Evolutionary conservation across 371 early-diverging fungal species (phyloP), one percentile per base, ranked within the genome.

Genomic region (Nematocida sp.): DNA sequence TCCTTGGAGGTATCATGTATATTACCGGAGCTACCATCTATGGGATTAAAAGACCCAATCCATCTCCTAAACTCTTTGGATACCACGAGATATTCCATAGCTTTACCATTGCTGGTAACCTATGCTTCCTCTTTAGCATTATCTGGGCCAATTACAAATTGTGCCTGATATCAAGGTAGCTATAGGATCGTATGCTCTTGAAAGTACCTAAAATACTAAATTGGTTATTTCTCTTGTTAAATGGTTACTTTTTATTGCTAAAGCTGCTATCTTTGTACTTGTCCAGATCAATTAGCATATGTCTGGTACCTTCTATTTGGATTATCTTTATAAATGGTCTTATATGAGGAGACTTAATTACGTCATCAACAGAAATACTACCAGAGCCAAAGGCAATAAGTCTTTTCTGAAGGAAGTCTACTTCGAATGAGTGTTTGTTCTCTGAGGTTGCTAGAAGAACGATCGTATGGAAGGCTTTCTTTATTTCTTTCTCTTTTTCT

Each of bases 51-150:
- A 78, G 35, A 43, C 84, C 84, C 5, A 63, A 84, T 77, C 80
- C 80, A 48, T 54, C 43, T 53, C 84, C 84, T 27, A 17, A 41
- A 40, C 43, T 79, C 19, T 80, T 82, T 78, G 84, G 82, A 41
- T 84, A 81, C 53, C 84, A 84, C 55, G 84, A 84, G 63, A 45
- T 84, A 15, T 84, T 82, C 46, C 84, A 84, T 66, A 57, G 76
- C 0, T 66, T 81, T 27, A 84, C 84, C 19, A 62, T 84, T 31
- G 0, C 80, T 13, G 84, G 78, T 0, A 82, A 84, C 64, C 34
- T 58, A 25, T 82, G 80, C 53, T 84, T 82, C 55, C 51, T 80
- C 29, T 41, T 81, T 25, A 76, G 80, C n/a, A 63, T 84, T 25
- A 25, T 79, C 1, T 70, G 74, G 74, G 74, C 74, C 0, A 47